Percentiles rank a stretch among this genome's conserved stretches.
phyloP scores from a whole-genome alignment of 495 filamentous ascomycete genomes.

The Daldinia vernicosa region DNA sequence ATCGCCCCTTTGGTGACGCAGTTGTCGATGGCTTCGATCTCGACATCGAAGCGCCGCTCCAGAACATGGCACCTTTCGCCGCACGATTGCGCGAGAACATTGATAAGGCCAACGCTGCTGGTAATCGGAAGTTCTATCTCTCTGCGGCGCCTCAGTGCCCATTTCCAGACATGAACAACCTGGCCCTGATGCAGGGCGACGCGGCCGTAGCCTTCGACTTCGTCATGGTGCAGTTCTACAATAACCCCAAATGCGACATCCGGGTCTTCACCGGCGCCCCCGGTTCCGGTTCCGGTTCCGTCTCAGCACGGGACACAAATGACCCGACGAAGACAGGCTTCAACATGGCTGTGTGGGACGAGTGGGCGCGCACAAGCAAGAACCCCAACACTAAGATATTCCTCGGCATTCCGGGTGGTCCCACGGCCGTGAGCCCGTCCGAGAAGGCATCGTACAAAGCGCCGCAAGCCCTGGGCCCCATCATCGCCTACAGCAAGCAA shows the following conservation, averaged over 20 bases:
- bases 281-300: neutral
- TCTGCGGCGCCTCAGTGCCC: slow-evolving; percentile 65
- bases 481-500: slow-evolving; percentile 61
- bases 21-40: slow-evolving; percentile 68
- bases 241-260: slow-evolving; percentile 69
- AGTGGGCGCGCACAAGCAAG: slow-evolving; percentile 70
- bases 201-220: slow-evolving; percentile 65
- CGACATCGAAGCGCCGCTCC: slow-evolving; percentile 48
- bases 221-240: slow-evolving; percentile 74
- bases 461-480: slow-evolving; percentile 52
- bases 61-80: slow-evolving; percentile 63
- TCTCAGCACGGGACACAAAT: slow-evolving; percentile 34
- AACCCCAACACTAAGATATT: slow-evolving; percentile 71
- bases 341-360: slow-evolving; percentile 75
- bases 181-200: slow-evolving; percentile 58
- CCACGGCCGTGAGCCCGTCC: slow-evolving; percentile 61
- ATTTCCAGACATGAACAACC: slow-evolving; percentile 62
- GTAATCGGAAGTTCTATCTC: slow-evolving; percentile 59
- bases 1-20: slow-evolving; percentile 62
- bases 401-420: slow-evolving; percentile 70
- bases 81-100: slow-evolving; percentile 62
- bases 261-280: slow-evolving; percentile 58
- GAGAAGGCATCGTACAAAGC: slow-evolving; percentile 66
- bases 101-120: slow-evolving; percentile 53
- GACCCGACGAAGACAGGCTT: slow-evolving; percentile 62